Conservation (phyloP, 192 early-diverging fungal genomes). For the Haplosporangium gracile region DNA sequence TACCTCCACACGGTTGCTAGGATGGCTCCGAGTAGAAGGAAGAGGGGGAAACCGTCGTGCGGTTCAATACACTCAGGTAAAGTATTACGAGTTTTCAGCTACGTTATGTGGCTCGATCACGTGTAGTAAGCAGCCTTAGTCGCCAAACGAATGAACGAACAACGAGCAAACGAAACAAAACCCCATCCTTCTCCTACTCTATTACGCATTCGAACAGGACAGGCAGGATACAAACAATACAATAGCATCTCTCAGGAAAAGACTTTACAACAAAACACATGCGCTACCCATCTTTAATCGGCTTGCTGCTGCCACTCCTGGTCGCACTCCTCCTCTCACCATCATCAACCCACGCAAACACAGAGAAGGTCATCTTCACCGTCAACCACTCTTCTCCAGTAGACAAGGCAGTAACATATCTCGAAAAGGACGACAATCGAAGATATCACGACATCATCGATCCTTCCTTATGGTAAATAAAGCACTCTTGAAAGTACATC, state of each 20-base stretch:
- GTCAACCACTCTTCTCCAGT: neutral
- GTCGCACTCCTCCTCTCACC: conserved; percentile 4
- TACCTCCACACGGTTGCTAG: no score
- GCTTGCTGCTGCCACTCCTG: conserved; percentile 9
- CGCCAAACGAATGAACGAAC: no score
- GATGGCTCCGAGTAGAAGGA: no score
- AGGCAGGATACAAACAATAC: neutral
- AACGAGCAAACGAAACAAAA: no score
- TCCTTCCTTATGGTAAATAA: conserved; percentile 15
- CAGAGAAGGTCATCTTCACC: conserved; percentile 47
- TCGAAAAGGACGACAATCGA: no score
- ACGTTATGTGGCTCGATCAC: no score
- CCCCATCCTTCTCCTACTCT: no score
- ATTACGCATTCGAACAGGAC: no score
- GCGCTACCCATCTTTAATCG: neutral
- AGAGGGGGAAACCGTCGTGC: no score
- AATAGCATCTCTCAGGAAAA: neutral
- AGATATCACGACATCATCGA: neutral
- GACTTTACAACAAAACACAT: neutral
- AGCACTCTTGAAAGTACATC: neutral
- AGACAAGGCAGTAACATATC: neutral
- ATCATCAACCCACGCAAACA: conserved; percentile 25
- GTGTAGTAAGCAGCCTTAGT: no score
- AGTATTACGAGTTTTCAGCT: no score
- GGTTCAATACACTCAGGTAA: no score